Base-by-base conservation (phyloP, 2,329 filamentous ascomycete genomes). In the Beauveria bassiana region DNA sequence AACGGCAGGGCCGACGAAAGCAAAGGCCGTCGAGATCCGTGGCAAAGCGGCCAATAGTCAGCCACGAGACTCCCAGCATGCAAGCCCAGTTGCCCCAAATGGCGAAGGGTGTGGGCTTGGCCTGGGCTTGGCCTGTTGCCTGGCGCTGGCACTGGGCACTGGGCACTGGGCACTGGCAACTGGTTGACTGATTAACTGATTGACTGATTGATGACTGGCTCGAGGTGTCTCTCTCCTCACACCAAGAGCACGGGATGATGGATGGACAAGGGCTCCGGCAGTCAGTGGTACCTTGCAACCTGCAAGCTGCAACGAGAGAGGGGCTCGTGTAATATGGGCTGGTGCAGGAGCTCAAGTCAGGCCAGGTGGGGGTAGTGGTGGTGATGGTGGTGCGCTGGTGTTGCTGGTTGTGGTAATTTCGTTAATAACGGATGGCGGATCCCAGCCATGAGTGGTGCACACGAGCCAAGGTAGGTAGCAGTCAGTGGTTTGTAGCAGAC, bases 231-330 rank as follows among this genome's bases (percentile, higher is more conserved):
- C 40, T 26, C 45, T 57, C 28, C n/a, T 22, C 55, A 38, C 43
- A 42, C 46, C 34, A 31, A n/a, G 43, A 51, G n/a, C 34, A 51
- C 55, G 42, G 24, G 28, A 49, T 38, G 28, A 49, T 38, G 31
- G 46, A 34, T 50, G 45, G 56, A 43, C 56, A 43, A 28, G 46
- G 56, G 56, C 56, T 43, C 46, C 46, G 56, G 56, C 56, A 59
- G 46, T 59, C 55, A 58, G 55, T 47, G 55, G 55, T 58, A 49
- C 55, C 55, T 58, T 58, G 55, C 45, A 47, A 58, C 28, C 20
- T 45, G 24, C 53, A 45, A 16, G 20, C 38, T 43, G 53, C 40
- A 45, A 16, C 16, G 24, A 55, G 18, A n/a, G 53, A 58, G 43
- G 55, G 55, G 28, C 43, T 22, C 7, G 31, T 24, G 20, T 14